Conservation (phyloP, 2,329 filamentous ascomycete genomes). For the Lizonia empirigonia region DNA sequence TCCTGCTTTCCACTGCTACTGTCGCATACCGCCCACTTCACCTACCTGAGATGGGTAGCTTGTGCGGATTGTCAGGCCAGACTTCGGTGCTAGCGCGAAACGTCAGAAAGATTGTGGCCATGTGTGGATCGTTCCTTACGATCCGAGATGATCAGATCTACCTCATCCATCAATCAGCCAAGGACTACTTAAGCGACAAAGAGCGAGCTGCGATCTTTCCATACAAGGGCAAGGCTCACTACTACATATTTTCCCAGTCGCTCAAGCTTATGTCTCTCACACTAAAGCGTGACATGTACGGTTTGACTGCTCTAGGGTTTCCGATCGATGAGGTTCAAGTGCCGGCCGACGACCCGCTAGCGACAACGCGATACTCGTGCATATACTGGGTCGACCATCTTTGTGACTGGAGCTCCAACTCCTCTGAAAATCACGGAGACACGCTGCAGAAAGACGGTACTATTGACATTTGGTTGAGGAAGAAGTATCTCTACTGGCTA, state of each 20-base stretch:
- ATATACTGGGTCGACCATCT: slow-evolving; percentile 46
- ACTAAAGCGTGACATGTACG: slow-evolving; percentile 35
- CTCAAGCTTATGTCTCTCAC: slow-evolving; percentile 31
- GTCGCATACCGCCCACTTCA: too few relatives aligned
- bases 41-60: too few relatives aligned
- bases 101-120: too few relatives aligned
- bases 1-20: too few relatives aligned
- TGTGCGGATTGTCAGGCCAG: too few relatives aligned
- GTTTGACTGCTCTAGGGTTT: slow-evolving; percentile 19
- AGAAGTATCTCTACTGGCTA: slow-evolving; percentile 20
- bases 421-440: neutral
- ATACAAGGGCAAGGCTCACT: slow-evolving; percentile 8
- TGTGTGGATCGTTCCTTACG: slow-evolving; percentile 44
- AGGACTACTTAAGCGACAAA: slow-evolving; percentile 47
- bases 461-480: slow-evolving; percentile 8
- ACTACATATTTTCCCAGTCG: slow-evolving; percentile 33
- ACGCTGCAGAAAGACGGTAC: too few relatives aligned
- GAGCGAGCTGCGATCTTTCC: slow-evolving; percentile 38
- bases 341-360: slow-evolving; percentile 33
- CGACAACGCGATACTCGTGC: slow-evolving; percentile 32
- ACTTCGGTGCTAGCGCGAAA: too few relatives aligned
- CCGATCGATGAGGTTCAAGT: slow-evolving; percentile 22
- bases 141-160: slow-evolving; percentile 16
- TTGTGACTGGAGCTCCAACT: slow-evolving; percentile 23
- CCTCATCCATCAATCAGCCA: slow-evolving; percentile 53